phyloP scores from a whole-genome alignment of 1,284 basidiomycete genomes.

The Ustilago loliicola region DNA sequence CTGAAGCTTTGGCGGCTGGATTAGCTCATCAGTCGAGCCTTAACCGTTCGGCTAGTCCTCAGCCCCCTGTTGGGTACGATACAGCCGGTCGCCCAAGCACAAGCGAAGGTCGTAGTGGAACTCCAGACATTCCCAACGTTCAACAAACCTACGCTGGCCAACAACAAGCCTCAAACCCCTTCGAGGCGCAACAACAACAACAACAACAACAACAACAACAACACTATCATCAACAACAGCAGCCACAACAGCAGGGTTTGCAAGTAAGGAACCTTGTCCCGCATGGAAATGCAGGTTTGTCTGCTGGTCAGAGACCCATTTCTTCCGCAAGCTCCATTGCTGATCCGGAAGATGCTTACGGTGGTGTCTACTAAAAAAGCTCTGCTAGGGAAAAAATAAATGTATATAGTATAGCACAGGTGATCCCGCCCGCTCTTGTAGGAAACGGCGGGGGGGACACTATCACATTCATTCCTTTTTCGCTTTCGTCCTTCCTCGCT shows the following conservation, averaged over 20 bases:
- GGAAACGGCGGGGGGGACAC: too few relatives aligned
- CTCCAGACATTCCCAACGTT: constrained; percentile 61
- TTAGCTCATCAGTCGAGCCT: constrained; percentile 40
- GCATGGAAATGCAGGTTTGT: constrained; percentile 8
- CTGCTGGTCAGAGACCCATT: constrained; percentile 51
- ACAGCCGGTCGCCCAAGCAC: constrained; percentile 19
- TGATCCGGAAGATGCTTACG: constrained; percentile 59
- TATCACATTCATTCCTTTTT: neutral
- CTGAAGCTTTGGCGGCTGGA: constrained; percentile 43
- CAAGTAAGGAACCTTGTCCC: constrained; percentile 49
- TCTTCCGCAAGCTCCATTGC: constrained; percentile 52
- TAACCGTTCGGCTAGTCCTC: constrained; percentile 25
- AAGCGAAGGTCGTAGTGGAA: constrained; percentile 53
- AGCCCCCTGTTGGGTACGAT: neutral
- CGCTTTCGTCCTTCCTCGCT: neutral
- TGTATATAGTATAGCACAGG: too few relatives aligned
- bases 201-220: neutral
- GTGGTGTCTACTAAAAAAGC: constrained; percentile 53
- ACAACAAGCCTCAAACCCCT: constrained; percentile 18
- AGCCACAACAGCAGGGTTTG: constrained; percentile 14
- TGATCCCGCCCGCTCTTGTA: too few relatives aligned
- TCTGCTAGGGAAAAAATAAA: neutral
- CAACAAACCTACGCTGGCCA: constrained; percentile 57
- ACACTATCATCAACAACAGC: constrained; percentile 5
- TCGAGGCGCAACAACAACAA: constrained; percentile 7